Conservation (phyloP, 805 yeast genomes). For the Lipomyces chichibuensis region DNA sequence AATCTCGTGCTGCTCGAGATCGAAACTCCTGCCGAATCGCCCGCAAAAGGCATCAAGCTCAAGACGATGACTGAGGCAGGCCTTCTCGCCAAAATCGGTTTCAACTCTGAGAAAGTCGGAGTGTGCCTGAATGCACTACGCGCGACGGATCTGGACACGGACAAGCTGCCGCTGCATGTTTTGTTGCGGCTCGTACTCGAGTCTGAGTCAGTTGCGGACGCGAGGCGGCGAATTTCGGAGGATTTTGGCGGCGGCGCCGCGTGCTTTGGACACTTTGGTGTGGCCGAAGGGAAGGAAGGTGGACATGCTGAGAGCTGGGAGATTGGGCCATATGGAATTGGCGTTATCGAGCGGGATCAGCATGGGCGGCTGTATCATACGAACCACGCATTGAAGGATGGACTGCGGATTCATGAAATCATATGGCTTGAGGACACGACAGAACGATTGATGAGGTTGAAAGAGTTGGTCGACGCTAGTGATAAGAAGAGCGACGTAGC, state of each 20-base stretch:
- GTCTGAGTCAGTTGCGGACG: conserved; percentile 37
- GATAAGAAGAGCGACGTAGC: conserved; percentile 9
- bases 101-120: conserved; percentile 45
- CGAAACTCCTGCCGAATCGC: conserved; percentile 23
- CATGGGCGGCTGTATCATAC: conserved; percentile 29
- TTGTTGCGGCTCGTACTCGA: conserved; percentile 46
- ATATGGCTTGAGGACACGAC: conserved; percentile 33
- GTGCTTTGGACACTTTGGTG: conserved; percentile 34
- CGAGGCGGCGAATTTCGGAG: conserved; percentile 18
- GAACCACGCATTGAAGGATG: conserved; percentile 27
- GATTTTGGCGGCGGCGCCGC: conserved; percentile 31
- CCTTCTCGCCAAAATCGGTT: conserved; percentile 46
- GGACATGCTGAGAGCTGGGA: conserved; percentile 33
- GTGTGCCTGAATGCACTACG: conserved; percentile 44
- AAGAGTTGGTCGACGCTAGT: conserved; percentile 12
- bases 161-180: conserved; percentile 47
- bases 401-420: conserved; percentile 23
- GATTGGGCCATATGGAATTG: conserved; percentile 32
- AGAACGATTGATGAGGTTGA: conserved; percentile 23
- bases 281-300: conserved; percentile 29
- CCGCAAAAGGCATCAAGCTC: conserved; percentile 35
- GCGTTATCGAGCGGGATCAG: conserved; percentile 16
- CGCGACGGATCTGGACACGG: conserved; percentile 41
- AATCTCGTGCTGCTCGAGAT: conserved; percentile 42
- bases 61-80: conserved; percentile 46